Evolutionary conservation across 257 asterid species (phyloP), one percentile per base, ranked within the genome.

Genomic region (Henckelia pumila): DNA sequence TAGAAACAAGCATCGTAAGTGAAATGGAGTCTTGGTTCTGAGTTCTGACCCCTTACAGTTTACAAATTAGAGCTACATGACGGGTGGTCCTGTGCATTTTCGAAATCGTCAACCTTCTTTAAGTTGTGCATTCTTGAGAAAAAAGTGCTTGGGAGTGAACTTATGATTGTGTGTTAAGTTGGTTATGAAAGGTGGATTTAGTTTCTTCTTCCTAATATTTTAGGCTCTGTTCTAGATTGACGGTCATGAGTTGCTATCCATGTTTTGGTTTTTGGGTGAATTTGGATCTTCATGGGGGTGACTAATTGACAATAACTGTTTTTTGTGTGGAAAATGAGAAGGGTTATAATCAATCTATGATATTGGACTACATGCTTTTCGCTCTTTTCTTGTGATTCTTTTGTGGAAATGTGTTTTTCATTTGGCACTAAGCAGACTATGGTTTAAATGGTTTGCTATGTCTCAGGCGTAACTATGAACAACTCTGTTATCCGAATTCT

Each of bases 111-210:
- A 30, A 50, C 53, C 47, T 11, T 16, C 7, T 16, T 26, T 25
- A 20, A 4, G 32, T 57, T 28, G 23, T 40, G 78, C 61, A n/a
- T 62, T 56, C 65, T 40, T 57, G 26, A 56, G 65, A 8, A 60
- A 60, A 35, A 25, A n/a, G 17, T 62, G 35, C 7, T 60, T 33
- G 68, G 50, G 35, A 57, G 55, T 68, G 17, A 55, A 55, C 66
- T 16, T 37, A n/a, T 53, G 16, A 2, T 8, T 58, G 8, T 55
- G 16, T 60, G 55, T 19, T 64, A 24, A 56, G 63, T 28, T 9
- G 30, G 66, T 56, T 25, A 7, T 24, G 47, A 5, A 17, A 67
- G 69, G 49, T 61, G 56, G 78, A 37, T 61, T 60, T 33, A 30
- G 69, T 19, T 52, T 61, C 5, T 3, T 40, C n/a, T 40, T 55